Evolutionary conservation across 2,329 filamentous ascomycete species (phyloP).

Genomic region (Zasmidium angulare): DNA sequence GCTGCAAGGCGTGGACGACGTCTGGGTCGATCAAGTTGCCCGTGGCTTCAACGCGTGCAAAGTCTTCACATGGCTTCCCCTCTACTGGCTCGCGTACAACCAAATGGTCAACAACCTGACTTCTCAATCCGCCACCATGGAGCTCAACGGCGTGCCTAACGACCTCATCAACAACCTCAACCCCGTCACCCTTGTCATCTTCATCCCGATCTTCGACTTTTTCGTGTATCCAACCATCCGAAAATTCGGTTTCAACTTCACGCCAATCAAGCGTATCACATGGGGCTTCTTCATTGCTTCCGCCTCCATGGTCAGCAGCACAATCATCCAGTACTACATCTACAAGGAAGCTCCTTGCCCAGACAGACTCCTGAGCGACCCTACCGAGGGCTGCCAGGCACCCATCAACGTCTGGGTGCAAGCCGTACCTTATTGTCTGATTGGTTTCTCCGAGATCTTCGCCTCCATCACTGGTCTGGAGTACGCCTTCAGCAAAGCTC

Average conservation of each 20-base stretch:
- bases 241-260: slow-evolving; percentile 42
- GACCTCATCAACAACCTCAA: slow-evolving; percentile 45
- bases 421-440: slow-evolving; percentile 44
- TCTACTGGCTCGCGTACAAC: slow-evolving; percentile 62
- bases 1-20: slow-evolving; percentile 77
- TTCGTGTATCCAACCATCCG: slow-evolving; percentile 49
- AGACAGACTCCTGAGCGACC: slow-evolving; percentile 15
- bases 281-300: slow-evolving; percentile 55
- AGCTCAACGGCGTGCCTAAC: slow-evolving; percentile 48
- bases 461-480: slow-evolving; percentile 48
- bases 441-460: slow-evolving; percentile 47
- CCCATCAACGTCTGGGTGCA: slow-evolving; percentile 47
- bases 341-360: slow-evolving; percentile 43
- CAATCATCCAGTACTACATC: slow-evolving; percentile 57
- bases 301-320: slow-evolving; percentile 55
- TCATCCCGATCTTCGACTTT: slow-evolving; percentile 48
- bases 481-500: slow-evolving; percentile 48
- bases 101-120: slow-evolving; percentile 52
- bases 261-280: slow-evolving; percentile 55
- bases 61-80: slow-evolving; percentile 58
- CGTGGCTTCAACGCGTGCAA: slow-evolving; percentile 66
- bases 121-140: slow-evolving; percentile 45
- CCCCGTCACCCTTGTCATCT: slow-evolving; percentile 37
- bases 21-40: slow-evolving; percentile 75
- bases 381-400: slow-evolving; percentile 32